A percentile compares a stretch with the other conserved stretches of the same genome.
phyloP scores from a whole-genome alignment of 164 flowering plant species.

The Vitis riparia region DNA sequence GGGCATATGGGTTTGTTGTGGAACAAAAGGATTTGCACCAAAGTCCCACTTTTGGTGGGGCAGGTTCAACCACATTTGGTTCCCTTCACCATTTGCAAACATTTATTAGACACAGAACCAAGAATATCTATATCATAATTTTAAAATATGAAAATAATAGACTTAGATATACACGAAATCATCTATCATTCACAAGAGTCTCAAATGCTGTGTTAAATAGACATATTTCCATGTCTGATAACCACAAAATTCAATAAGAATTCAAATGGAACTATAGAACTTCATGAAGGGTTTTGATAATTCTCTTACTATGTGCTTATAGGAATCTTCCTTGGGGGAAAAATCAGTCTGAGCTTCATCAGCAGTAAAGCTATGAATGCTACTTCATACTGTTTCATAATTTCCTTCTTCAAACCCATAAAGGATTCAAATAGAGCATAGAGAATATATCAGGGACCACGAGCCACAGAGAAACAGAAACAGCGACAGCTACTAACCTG shows the following conservation, averaged over 20 bases:
- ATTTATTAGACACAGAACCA: too few relatives aligned
- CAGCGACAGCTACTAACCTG: conserved; percentile 51
- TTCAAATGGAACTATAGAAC: not conserved
- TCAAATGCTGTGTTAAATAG: not conserved
- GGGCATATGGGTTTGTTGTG: not conserved
- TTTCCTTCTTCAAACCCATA: not conserved
- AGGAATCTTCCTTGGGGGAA: not conserved
- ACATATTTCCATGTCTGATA: not conserved
- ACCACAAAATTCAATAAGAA: not conserved
- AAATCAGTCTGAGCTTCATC: not conserved
- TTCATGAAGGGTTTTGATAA: not conserved
- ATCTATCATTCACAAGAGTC: not conserved
- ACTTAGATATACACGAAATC: not conserved
- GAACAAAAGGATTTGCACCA: not conserved
- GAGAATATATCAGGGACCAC: conserved; percentile 45
- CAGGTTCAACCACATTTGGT: not conserved
- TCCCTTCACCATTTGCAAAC: not conserved
- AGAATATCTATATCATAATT: too few relatives aligned
- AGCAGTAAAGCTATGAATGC: not conserved
- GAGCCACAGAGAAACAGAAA: conserved; percentile 39
- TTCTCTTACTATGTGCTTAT: not conserved
- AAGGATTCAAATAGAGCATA: not conserved
- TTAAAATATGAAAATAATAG: too few relatives aligned
- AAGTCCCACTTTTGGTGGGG: not conserved
- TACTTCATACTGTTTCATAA: not conserved